A percentile compares a stretch with the other conserved stretches of the same genome.
Conservation (phyloP, 768 basidiomycete species). For the Auriscalpium vulgare region DNA sequence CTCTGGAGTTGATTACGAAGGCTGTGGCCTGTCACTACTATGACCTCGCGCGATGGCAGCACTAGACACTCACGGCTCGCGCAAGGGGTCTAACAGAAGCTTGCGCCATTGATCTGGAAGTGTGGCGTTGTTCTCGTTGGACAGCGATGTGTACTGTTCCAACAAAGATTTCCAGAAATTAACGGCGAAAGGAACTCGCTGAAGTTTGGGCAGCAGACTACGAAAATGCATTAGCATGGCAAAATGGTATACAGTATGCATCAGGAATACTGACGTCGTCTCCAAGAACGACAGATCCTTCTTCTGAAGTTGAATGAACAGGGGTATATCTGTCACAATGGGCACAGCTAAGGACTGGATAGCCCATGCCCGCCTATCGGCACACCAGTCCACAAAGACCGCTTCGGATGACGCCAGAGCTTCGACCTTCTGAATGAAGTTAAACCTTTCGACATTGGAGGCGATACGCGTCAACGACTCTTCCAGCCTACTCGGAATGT, state of each 20-base stretch:
- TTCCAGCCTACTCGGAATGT: too few species aligned
- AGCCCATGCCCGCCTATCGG: neutral
- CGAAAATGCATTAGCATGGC: neutral
- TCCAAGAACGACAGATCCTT: neutral
- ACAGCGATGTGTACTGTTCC: neutral
- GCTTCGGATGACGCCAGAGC: neutral
- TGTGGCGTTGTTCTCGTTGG: neutral
- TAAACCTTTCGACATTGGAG: neutral
- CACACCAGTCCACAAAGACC: neutral
- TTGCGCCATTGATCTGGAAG: neutral
- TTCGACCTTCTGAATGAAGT: neutral
- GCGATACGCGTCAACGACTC: neutral
- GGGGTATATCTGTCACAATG: neutral
- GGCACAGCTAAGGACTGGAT: neutral
- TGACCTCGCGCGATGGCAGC: neutral
- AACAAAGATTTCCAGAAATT: neutral
- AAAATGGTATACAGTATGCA: neutral
- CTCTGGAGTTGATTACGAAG: neutral
- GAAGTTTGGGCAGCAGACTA: neutral
- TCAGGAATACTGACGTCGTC: neutral
- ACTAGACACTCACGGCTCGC: neutral
- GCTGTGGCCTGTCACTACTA: neutral
- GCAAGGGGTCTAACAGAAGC: neutral
- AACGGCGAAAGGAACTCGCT: neutral
- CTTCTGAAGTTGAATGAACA: neutral